These are phyloP conservation scores for Climacium dendroides DNA, from an alignment of 225 moss, liverwort and hornwort genomes.

Conservation along the genomic window DNA sequence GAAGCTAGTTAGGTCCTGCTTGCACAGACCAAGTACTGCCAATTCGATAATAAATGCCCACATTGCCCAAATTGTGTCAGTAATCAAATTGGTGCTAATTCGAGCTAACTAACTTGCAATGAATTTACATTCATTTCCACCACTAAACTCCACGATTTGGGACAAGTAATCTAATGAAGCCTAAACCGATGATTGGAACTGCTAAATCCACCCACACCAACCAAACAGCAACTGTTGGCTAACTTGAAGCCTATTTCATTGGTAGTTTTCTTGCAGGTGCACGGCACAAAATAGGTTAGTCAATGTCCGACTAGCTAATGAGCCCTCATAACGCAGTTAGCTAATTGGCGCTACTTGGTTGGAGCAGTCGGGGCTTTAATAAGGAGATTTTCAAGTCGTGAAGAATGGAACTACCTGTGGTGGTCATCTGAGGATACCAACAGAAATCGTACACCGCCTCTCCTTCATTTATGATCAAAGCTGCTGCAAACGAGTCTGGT, in stretches of 20 bases:
- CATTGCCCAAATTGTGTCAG: background rate
- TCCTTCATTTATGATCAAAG: conserved; percentile 64
- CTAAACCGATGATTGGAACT: background rate
- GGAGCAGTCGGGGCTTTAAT: background rate
- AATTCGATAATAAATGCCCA: background rate
- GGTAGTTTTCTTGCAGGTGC: background rate
- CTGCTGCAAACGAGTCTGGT: conserved; percentile 69
- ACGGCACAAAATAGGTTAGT: background rate
- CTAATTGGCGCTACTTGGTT: background rate
- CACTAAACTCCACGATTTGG: background rate
- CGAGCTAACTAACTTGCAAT: background rate
- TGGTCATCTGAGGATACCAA: conserved; percentile 86
- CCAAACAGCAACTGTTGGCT: background rate
- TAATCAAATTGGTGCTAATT: background rate
- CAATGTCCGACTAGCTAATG: background rate
- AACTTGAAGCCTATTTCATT: background rate
- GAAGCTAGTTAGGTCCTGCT: background rate
- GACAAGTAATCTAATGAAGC: background rate
- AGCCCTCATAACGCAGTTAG: background rate
- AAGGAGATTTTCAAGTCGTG: background rate
- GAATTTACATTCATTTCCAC: background rate
- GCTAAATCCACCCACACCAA: background rate
- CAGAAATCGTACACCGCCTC: conserved; percentile 94
- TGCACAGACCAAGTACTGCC: background rate
- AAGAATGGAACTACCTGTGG: conserved; percentile 37